These are phyloP conservation scores for Setaria italica DNA, from an alignment of 202 grass and related monocot species.

Conservation along the genomic window DNA sequence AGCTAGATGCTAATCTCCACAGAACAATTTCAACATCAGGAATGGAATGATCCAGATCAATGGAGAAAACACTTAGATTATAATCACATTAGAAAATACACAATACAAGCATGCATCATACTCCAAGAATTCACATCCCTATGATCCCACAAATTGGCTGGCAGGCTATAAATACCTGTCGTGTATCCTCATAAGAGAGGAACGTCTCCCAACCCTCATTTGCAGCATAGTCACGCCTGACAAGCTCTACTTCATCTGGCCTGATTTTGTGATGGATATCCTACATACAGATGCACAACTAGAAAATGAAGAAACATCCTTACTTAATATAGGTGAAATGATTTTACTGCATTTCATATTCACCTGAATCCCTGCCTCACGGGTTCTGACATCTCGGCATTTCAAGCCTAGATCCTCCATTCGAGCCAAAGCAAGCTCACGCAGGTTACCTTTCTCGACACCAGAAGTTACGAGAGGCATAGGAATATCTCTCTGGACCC, in stretches of 20 bases:
- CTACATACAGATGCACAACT: conserved; percentile 47
- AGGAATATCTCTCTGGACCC: conserved; percentile 97
- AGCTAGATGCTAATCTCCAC: not conserved
- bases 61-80: not conserved
- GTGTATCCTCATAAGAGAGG: conserved; percentile 98
- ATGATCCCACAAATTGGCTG: not conserved
- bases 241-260: conserved; percentile 94
- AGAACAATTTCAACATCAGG: not conserved
- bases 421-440: conserved; percentile 93
- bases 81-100: not conserved
- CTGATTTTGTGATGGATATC: conserved; percentile 97
- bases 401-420: conserved; percentile 97
- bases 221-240: conserved; percentile 94
- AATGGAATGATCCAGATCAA: not conserved
- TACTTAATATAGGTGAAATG: conserved; percentile 29
- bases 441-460: conserved; percentile 97
- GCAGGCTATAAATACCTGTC: conserved; percentile 58
- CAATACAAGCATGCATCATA: not conserved
- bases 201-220: conserved; percentile 99
- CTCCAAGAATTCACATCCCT: not conserved
- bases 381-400: conserved; percentile 96
- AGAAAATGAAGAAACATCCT: conserved; percentile 9
- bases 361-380: conserved; percentile 98
- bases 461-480: conserved; percentile 99
- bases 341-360: conserved; percentile 3